A percentile compares a stretch with the other conserved stretches of the same genome.
phyloP scores from a whole-genome alignment of 2,329 filamentous ascomycete species.

The Bisporella sp. region DNA sequence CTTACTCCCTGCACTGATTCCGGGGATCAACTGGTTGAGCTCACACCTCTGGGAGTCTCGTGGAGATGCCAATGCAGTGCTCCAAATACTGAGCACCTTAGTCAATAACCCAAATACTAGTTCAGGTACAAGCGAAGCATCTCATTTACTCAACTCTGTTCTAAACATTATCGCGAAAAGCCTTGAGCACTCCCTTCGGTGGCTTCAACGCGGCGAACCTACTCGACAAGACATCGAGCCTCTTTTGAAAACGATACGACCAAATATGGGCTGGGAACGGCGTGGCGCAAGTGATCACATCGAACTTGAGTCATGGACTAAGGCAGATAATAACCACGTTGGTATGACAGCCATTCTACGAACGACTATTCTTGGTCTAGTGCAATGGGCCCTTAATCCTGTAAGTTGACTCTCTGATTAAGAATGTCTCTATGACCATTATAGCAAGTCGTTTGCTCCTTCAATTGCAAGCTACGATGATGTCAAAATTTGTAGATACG shows the following conservation, averaged over 20 bases:
- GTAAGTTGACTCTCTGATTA: constrained; percentile 8
- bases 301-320: constrained; percentile 64
- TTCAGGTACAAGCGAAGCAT: constrained; percentile 54
- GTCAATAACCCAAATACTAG: constrained; percentile 59
- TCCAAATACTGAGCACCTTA: constrained; percentile 67
- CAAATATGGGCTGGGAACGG: constrained; percentile 50
- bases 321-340: constrained; percentile 36
- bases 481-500: neutral
- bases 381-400: constrained; percentile 59
- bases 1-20: constrained; percentile 69
- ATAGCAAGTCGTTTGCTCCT: neutral
- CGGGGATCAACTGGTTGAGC: constrained; percentile 64
- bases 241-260: constrained; percentile 56
- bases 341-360: constrained; percentile 53
- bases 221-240: constrained; percentile 63
- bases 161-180: constrained; percentile 65
- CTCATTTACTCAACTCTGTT: constrained; percentile 62
- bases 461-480: neutral
- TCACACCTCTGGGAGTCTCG: constrained; percentile 63
- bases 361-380: constrained; percentile 53
- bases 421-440: neutral
- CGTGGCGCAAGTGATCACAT: constrained; percentile 55
- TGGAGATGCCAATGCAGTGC: constrained; percentile 58
- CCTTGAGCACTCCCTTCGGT: constrained; percentile 59
- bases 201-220: constrained; percentile 59